These are phyloP conservation scores for Suillus alpinus DNA, from an alignment of 768 basidiomycete genomes.

Conservation along the genomic window DNA sequence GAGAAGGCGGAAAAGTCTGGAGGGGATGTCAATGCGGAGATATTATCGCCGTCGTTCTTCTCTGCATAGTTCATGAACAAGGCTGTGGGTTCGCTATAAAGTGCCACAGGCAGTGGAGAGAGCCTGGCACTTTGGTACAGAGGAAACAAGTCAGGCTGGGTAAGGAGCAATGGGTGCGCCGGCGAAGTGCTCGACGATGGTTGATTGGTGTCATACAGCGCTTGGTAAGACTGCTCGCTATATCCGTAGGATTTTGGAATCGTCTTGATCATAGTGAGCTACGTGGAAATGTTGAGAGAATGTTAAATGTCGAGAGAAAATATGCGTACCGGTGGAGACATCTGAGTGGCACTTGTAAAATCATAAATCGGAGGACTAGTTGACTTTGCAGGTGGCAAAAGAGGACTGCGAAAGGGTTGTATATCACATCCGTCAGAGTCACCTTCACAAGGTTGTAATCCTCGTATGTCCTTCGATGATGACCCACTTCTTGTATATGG, in stretches of 20 bases:
- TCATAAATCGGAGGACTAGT: not conserved
- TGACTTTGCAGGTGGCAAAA: constrained; percentile 25
- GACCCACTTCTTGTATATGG: not conserved
- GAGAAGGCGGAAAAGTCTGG: constrained; percentile 19
- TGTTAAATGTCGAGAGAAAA: not conserved
- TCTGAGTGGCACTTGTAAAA: not conserved
- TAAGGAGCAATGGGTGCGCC: not conserved
- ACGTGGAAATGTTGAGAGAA: not conserved
- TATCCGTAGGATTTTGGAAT: not conserved
- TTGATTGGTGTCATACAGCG: not conserved
- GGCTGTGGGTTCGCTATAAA: not conserved
- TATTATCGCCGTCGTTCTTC: not conserved
- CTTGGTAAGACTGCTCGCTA: not conserved
- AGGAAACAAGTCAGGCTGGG: not conserved
- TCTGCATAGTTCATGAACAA: constrained; percentile 1
- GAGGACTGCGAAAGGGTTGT: constrained; percentile 26
- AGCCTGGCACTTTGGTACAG: not conserved
- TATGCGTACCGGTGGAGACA: not conserved
- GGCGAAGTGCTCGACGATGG: not conserved
- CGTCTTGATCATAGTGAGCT: not conserved
- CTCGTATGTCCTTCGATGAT: not conserved
- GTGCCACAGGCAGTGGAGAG: not conserved
- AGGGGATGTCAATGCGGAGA: not conserved
- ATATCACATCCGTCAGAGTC: constrained; percentile 11
- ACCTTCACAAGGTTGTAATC: not conserved